Conservation (phyloP, 2,329 filamentous ascomycete genomes). For the Nigrograna mackinnonii region DNA sequence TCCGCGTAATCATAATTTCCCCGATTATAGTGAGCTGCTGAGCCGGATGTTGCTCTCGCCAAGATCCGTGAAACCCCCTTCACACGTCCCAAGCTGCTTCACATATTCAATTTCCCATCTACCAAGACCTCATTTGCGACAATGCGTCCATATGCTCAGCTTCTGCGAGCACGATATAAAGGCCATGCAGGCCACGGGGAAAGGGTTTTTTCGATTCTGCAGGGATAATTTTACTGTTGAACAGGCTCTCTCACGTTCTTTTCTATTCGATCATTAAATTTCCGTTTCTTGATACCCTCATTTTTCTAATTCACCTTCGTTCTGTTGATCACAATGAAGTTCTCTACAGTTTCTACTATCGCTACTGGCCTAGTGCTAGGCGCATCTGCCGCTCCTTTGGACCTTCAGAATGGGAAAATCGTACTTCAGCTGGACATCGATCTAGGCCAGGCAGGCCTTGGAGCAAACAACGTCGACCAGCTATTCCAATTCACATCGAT, state of each 20-base stretch:
- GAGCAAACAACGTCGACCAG: constrained; percentile 2
- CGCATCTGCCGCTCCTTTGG: not conserved
- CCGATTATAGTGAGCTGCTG: no score
- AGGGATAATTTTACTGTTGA: no score
- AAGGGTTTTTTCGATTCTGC: no score
- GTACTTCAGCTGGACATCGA: constrained; percentile 22
- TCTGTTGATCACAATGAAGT: constrained; percentile 1
- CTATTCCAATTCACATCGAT: constrained; percentile 52
- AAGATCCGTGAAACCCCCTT: no score
- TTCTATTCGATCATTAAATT: not conserved
- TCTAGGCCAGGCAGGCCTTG: constrained; percentile 9
- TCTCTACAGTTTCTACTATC: not conserved
- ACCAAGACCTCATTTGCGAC: no score
- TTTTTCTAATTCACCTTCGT: not conserved
- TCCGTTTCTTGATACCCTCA: not conserved
- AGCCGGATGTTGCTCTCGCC: no score
- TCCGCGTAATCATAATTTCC: no score
- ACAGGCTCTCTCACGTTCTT: constrained; percentile 1
- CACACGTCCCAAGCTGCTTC: no score
- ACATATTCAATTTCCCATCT: no score
- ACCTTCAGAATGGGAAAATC: constrained; percentile 10
- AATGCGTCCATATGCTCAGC: no score
- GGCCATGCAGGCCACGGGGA: no score
- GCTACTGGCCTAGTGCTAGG: not conserved
- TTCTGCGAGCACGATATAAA: no score